A percentile compares a stretch with the other conserved stretches of the same genome.
phyloP scores from a whole-genome alignment of 345 rosid genomes.

The Gossypium herbaceum region DNA sequence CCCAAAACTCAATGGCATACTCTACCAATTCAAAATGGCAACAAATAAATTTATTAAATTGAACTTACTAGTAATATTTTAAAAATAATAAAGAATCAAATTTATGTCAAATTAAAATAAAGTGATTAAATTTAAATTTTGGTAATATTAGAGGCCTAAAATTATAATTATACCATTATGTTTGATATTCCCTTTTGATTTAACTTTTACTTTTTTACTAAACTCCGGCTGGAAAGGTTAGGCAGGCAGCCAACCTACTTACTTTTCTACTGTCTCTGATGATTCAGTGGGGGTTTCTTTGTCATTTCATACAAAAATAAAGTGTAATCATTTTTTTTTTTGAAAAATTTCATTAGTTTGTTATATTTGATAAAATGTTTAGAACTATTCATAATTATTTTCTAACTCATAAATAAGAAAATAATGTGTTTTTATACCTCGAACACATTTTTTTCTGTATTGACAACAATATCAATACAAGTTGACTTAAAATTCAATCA shows the following conservation, averaged over 20 bases:
- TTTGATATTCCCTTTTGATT: neutral
- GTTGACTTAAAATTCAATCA: too few species aligned
- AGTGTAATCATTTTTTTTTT: neutral
- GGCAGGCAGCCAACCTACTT: neutral
- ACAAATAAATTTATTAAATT: too few species aligned
- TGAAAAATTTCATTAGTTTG: accelerated
- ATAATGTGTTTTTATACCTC: accelerated
- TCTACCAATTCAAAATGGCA: too few species aligned
- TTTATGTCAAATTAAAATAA: too few species aligned
- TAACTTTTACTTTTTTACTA: neutral
- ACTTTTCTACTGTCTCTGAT: neutral
- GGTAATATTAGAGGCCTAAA: too few species aligned
- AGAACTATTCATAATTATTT: accelerated
- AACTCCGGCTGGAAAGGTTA: constrained; percentile 1
- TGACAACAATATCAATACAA: too few species aligned
- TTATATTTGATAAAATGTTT: accelerated
- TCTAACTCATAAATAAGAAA: accelerated
- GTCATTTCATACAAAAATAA: neutral
- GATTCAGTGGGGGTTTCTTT: neutral
- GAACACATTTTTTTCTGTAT: accelerated
- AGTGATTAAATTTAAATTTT: too few species aligned
- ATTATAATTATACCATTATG: too few species aligned
- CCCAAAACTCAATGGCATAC: too few species aligned
- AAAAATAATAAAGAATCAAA: too few species aligned
- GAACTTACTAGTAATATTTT: too few species aligned